A percentile compares a stretch with the other conserved stretches of the same genome.
Evolutionary conservation across 1,139 yeast genomes (phyloP).

Genomic region (Scheffersomyces illinoinensis): DNA sequence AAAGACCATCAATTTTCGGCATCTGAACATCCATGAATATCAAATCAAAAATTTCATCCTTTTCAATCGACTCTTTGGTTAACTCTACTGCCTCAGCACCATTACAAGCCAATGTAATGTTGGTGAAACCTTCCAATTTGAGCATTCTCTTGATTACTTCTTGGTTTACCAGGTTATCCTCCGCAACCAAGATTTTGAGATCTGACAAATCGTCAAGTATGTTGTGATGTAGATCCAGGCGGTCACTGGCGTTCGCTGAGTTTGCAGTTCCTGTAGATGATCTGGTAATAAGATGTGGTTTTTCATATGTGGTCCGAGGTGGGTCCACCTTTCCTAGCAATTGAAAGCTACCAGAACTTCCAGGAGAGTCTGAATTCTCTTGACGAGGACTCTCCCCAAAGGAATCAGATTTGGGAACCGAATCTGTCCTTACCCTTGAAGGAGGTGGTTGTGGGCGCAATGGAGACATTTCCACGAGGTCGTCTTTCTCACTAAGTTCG

Average conservation of each 20-base stretch:
- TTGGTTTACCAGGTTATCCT: slow-evolving; percentile 88
- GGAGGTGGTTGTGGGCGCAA: neutral
- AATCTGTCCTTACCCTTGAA: neutral
- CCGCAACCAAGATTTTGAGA: slow-evolving; percentile 79
- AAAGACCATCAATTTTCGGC: slow-evolving; percentile 89
- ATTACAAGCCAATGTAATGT: slow-evolving; percentile 77
- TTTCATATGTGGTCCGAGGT: slow-evolving; percentile 26
- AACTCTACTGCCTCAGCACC: slow-evolving; percentile 84
- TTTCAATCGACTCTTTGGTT: slow-evolving; percentile 52
- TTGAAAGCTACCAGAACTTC: neutral
- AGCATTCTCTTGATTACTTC: slow-evolving; percentile 88
- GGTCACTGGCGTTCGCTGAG: slow-evolving; percentile 26
- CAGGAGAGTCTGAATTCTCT: neutral
- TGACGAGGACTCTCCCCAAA: neutral
- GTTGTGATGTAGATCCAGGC: slow-evolving; percentile 17
- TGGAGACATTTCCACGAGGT: neutral
- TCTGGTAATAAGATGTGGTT: slow-evolving; percentile 47
- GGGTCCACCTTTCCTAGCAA: slow-evolving; percentile 8
- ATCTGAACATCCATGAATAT: slow-evolving; percentile 96
- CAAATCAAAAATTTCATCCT: slow-evolving; percentile 55
- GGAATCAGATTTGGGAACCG: neutral
- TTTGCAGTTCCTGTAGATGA: slow-evolving; percentile 62
- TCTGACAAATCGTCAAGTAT: slow-evolving; percentile 35
- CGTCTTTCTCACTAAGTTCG: slow-evolving; percentile 11
- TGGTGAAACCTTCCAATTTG: slow-evolving; percentile 69